Evolutionary conservation across 2,329 filamentous ascomycete genomes (phyloP), one percentile per base, ranked within the genome.

Genomic region (Aspergillus brunneoviolaceus): DNA sequence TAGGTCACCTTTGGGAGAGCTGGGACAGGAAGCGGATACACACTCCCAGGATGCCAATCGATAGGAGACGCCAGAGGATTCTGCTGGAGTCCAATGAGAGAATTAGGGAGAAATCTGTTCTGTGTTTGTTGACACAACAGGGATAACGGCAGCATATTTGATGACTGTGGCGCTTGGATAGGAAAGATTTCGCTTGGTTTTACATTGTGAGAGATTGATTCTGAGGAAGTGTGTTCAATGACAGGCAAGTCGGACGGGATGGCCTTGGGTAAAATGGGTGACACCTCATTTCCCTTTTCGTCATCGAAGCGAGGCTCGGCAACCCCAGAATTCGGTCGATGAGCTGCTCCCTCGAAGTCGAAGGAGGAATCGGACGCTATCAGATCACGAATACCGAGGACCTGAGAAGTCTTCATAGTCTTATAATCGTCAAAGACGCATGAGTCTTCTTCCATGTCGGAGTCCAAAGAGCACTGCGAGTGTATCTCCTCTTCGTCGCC

Each of bases 1-100:
- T 71, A 70, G 27, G 31, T 19, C 16, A 53, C 21, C 53, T 51
- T 27, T 55, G 50, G 16, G 16, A 16, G 16, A n/a, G 16, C 16
- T 35, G 59, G 39, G 16, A 45, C 45, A 5, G 23, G 42, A 39
- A 52, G 48, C 7, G 29, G 27, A 35, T 59, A 42, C 7, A 55
- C 42, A 51, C 11, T 14, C 47, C 25, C 25, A 21, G 25, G 47
- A 25, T 54, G 55, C 39, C 35, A 47, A 11, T 49, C 27, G 2
- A 55, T 25, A 45, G 33, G 35, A 14, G 27, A 21, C 10, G 27
- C 21, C 25, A 42, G n/a, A 29, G 21, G 23, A 10, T n/a, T 55
- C 19, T 23, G 45, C 7, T 55, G 52, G 11, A 48, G 23, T 5
- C 25, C 19, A 5, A 19, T 10, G n/a, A 23, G 16, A 5, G 39